phyloP scores from a whole-genome alignment of 1,284 basidiomycete species.

The Moniliophthora roreri region DNA sequence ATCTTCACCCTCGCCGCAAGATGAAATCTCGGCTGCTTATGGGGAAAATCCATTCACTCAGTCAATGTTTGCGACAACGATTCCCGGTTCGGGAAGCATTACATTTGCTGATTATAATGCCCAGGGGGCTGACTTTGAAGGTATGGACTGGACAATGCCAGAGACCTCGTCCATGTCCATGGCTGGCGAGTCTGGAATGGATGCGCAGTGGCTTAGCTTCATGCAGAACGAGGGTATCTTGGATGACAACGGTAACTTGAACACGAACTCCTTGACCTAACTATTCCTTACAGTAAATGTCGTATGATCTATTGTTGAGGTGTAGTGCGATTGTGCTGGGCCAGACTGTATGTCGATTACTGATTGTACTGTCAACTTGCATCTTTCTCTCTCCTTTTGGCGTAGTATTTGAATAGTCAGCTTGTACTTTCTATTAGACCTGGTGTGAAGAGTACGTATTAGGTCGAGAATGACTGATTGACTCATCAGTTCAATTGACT shows the following conservation, averaged over 20 bases:
- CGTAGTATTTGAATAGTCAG: too few species aligned
- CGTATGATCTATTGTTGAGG: too few species aligned
- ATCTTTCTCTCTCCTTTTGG: too few species aligned
- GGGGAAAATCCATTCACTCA: not conserved
- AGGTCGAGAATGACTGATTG: too few species aligned
- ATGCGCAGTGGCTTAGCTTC: conserved; percentile 4
- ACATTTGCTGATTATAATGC: not conserved
- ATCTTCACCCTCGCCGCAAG: not conserved
- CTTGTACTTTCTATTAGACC: too few species aligned
- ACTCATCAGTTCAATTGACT: too few species aligned
- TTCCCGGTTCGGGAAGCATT: not conserved
- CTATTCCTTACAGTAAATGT: too few species aligned
- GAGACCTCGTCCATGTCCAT: not conserved
- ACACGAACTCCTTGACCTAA: not conserved
- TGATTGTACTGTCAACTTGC: too few species aligned
- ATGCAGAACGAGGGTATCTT: conserved; percentile 2
- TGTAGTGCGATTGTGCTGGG: too few species aligned
- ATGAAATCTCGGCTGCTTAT: not conserved
- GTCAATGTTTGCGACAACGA: not conserved
- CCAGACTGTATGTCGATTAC: too few species aligned
- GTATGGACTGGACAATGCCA: not conserved
- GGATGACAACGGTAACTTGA: not conserved
- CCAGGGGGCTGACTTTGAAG: not conserved
- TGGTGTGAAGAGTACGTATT: too few species aligned
- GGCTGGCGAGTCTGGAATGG: conserved; percentile 3